Evolutionary conservation across 2,329 filamentous ascomycete genomes (phyloP).

Genomic region (Curvularia verruculosa): DNA sequence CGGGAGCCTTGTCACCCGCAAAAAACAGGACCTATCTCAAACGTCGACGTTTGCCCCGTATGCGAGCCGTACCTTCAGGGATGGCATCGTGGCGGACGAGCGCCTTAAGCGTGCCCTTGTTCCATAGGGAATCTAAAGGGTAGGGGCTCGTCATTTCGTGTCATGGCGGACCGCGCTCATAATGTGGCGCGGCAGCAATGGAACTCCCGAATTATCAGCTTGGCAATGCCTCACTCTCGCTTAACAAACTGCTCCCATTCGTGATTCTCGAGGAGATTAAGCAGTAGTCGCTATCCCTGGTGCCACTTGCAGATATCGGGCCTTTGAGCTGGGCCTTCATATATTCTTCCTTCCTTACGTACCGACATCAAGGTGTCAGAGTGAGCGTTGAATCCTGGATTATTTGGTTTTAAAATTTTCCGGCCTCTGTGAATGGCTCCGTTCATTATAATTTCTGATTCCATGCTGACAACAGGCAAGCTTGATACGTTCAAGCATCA

Average conservation of each 20-base stretch:
- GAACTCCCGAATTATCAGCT: background rate
- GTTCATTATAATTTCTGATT: background rate
- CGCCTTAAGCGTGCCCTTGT: background rate
- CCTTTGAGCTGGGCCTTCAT: slow-evolving; percentile 2
- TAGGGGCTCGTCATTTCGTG: background rate
- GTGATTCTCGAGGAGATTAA: background rate
- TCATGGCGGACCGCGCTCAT: background rate
- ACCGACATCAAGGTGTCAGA: background rate
- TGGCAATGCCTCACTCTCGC: slow-evolving; percentile 1
- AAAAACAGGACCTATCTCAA: slow-evolving; percentile 2
- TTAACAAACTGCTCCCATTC: slow-evolving; percentile 1
- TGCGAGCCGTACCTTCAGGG: slow-evolving; percentile 7
- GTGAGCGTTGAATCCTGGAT: background rate
- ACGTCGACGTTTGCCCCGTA: slow-evolving; percentile 1
- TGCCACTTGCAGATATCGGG: background rate
- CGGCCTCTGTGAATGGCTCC: background rate
- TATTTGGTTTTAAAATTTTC: background rate
- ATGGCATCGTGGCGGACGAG: background rate
- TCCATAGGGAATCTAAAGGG: background rate
- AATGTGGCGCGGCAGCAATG: background rate
- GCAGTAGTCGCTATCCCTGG: background rate
- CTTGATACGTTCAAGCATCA: background rate
- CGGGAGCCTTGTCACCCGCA: slow-evolving; percentile 1
- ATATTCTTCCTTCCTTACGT: background rate
- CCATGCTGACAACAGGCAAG: background rate